phyloP scores from a whole-genome alignment of 1,284 basidiomycete species.

The Binderoboletus segoi region DNA sequence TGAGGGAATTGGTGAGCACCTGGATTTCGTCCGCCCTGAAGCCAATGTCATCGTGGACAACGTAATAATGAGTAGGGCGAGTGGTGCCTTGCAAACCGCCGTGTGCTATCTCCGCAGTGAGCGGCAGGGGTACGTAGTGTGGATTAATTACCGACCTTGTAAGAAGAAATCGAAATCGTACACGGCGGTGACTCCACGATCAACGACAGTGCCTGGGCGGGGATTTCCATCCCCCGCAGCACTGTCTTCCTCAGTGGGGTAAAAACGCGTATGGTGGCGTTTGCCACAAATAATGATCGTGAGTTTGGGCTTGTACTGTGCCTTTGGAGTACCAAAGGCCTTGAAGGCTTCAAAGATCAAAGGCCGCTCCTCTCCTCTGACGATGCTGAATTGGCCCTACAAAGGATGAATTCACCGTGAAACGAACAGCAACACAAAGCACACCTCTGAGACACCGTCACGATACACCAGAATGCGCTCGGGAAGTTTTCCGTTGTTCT shows the following conservation, averaged over 20 bases:
- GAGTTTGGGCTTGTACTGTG: constrained; percentile 63
- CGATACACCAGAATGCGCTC: constrained; percentile 72
- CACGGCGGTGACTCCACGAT: constrained; percentile 70
- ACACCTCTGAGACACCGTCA: constrained; percentile 76
- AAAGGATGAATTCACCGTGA: constrained; percentile 7
- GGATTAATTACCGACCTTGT: constrained; percentile 44
- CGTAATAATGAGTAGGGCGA: constrained; percentile 76
- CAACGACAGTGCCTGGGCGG: constrained; percentile 75
- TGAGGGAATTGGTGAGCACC: constrained; percentile 60
- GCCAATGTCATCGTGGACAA: constrained; percentile 72
- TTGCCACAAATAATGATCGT: constrained; percentile 82
- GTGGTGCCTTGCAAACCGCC: constrained; percentile 70
- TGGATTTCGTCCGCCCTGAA: constrained; percentile 73
- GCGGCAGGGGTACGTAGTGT: background rate
- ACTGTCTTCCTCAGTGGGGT: constrained; percentile 59
- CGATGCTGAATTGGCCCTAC: constrained; percentile 73
- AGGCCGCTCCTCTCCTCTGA: constrained; percentile 66
- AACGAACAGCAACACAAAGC: background rate
- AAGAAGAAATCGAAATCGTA: constrained; percentile 82
- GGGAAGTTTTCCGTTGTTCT: constrained; percentile 51
- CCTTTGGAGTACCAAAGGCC: constrained; percentile 48
- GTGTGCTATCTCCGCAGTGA: constrained; percentile 47
- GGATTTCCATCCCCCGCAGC: constrained; percentile 73
- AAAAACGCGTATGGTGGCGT: constrained; percentile 84
- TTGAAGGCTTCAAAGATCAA: constrained; percentile 62